Conservation (phyloP, 441 rosid species). For the Brassica hybrid region DNA sequence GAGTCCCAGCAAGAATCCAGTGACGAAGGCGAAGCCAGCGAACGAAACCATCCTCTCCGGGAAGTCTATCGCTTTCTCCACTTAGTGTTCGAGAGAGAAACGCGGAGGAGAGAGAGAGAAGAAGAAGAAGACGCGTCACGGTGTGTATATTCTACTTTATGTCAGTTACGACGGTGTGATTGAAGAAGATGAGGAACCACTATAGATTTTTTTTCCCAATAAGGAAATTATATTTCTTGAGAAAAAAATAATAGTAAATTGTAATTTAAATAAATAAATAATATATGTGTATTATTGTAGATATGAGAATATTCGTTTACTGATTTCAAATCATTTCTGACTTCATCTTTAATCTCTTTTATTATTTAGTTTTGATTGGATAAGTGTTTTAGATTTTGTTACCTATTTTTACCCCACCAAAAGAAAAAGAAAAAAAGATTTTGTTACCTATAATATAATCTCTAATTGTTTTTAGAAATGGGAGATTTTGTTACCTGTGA, state of each 20-base stretch:
- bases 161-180: too few species aligned
- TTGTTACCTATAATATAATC: neutral
- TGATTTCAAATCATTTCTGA: neutral
- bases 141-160: too few species aligned
- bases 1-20: slow-evolving; percentile 61
- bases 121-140: too few species aligned
- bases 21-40: slow-evolving; percentile 45
- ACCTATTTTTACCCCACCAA: neutral
- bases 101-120: neutral
- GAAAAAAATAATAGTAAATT: neutral
- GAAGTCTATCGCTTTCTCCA: neutral
- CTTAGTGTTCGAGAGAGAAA: neutral
- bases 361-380: neutral
- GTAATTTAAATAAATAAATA: too few species aligned
- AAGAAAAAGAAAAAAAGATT: too few species aligned
- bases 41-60: slow-evolving; percentile 41
- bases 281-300: neutral
- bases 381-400: neutral
- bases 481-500: neutral
- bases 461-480: neutral
- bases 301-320: neutral
- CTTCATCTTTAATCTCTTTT: neutral
- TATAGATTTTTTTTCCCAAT: too few species aligned
- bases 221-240: neutral
- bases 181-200: too few species aligned